Percentiles rank a stretch among this genome's conserved stretches.
Evolutionary conservation across 2,329 filamentous ascomycete species (phyloP).

Genomic region (Diaporthe velutina): DNA sequence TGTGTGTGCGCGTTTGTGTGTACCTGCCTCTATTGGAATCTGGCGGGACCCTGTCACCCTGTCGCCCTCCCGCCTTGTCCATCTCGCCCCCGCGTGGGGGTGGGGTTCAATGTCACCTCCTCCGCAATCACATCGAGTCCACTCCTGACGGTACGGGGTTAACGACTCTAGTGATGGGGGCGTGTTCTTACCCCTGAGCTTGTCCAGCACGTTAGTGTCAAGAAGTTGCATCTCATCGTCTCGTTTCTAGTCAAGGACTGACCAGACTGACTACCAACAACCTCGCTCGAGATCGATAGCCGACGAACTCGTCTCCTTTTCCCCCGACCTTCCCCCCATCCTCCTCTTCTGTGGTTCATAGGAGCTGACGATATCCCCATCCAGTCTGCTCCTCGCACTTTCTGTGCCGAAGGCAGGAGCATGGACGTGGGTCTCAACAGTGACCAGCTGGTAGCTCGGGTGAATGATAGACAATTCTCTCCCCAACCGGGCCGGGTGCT

Average conservation of each 20-base stretch:
- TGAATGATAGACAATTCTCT: neutral
- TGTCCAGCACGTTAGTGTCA: neutral
- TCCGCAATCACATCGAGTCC: constrained; percentile 22
- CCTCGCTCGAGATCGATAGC: neutral
- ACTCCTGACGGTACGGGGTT: neutral
- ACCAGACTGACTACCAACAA: neutral
- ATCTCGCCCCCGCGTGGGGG: constrained; percentile 15
- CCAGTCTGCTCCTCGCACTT: neutral
- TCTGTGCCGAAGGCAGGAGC: neutral
- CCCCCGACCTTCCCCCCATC: neutral
- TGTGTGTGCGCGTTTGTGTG: neutral
- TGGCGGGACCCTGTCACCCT: neutral
- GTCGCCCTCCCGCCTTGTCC: neutral
- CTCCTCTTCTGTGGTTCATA: too few relatives aligned
- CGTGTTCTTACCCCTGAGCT: neutral
- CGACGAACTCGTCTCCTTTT: neutral
- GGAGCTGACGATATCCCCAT: neutral
- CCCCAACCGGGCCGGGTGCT: neutral
- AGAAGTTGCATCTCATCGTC: neutral
- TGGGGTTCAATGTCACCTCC: constrained; percentile 15
- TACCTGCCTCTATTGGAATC: neutral
- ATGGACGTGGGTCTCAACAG: neutral
- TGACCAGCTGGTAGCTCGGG: neutral
- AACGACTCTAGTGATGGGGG: neutral
- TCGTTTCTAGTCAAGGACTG: neutral